Conservation (phyloP, 2,329 filamentous ascomycete species). For the Allantophomopsis lycopodina region DNA sequence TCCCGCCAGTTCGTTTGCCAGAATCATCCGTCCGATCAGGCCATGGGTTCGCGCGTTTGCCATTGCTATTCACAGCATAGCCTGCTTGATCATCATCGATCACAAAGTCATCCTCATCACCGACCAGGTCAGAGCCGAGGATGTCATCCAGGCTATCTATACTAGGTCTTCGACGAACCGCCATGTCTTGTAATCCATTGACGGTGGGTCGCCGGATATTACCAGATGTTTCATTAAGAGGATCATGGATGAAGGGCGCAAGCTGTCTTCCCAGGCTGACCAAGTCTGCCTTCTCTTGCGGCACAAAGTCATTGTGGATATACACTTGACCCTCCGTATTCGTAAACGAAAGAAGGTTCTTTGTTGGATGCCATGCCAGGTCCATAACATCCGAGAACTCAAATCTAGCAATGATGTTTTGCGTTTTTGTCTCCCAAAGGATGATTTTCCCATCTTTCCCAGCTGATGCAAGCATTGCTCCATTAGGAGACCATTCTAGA, state of each 20-base stretch:
- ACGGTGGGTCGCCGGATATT: slow-evolving; percentile 42
- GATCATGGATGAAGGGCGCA: slow-evolving; percentile 77
- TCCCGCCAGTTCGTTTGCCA: slow-evolving; percentile 44
- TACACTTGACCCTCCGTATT: slow-evolving; percentile 88
- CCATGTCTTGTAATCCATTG: slow-evolving; percentile 39
- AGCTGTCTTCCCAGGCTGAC: slow-evolving; percentile 51
- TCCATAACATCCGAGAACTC: slow-evolving; percentile 78
- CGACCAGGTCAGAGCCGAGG: slow-evolving; percentile 43
- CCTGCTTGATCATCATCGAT: slow-evolving; percentile 92
- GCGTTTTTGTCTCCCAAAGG: slow-evolving; percentile 83
- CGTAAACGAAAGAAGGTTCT: slow-evolving; percentile 83
- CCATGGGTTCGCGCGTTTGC: slow-evolving; percentile 26
- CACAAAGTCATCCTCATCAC: slow-evolving; percentile 63
- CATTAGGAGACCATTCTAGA: slow-evolving; percentile 88
- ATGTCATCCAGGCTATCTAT: slow-evolving; percentile 73
- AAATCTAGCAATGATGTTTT: slow-evolving; percentile 64
- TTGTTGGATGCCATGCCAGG: slow-evolving; percentile 78
- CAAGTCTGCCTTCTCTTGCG: slow-evolving; percentile 39
- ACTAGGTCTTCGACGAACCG: slow-evolving; percentile 42
- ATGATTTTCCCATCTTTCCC: slow-evolving; percentile 55
- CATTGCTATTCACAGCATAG: slow-evolving; percentile 48
- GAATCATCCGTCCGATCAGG: too few species aligned
- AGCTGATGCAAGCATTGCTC: slow-evolving; percentile 66
- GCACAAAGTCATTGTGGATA: slow-evolving; percentile 63
- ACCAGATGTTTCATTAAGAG: slow-evolving; percentile 53